These are phyloP conservation scores for Takakia lepidozioides DNA, from an alignment of 225 moss, liverwort and hornwort species.

Conservation along the genomic window DNA sequence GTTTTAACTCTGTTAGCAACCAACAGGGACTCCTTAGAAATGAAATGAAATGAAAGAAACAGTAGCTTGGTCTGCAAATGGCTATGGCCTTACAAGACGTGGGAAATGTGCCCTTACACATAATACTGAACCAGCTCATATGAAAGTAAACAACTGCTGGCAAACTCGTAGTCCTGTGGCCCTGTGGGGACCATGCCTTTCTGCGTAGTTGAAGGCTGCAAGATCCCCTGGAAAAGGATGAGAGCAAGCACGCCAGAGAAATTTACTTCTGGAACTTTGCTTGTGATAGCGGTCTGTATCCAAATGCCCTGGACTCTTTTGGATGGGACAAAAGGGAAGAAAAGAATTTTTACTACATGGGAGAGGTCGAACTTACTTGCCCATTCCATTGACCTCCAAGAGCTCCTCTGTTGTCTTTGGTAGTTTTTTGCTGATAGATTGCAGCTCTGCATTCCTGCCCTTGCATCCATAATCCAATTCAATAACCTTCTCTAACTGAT, in stretches of 20 bases:
- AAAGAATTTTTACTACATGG: neutral
- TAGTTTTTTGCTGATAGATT: slow-evolving; percentile 66
- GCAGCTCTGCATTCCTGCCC: slow-evolving; percentile 69
- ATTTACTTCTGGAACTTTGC: no score
- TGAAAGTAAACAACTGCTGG: neutral
- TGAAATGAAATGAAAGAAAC: neutral
- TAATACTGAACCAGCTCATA: neutral
- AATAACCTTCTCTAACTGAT: no score
- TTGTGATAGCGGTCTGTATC: no score
- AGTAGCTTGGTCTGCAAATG: no score
- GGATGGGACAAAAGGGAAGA: neutral
- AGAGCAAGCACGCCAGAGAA: no score
- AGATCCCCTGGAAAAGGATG: no score
- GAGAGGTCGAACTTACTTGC: slow-evolving; percentile 58
- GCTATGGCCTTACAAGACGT: no score
- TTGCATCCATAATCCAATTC: slow-evolving; percentile 4
- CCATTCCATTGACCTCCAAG: slow-evolving; percentile 76
- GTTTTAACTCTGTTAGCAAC: slow-evolving; percentile 47
- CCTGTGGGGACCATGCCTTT: no score
- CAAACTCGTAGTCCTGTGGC: no score
- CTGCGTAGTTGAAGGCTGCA: no score
- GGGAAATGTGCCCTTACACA: neutral
- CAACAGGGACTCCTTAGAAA: neutral
- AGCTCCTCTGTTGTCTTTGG: slow-evolving; percentile 87
- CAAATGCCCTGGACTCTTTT: neutral